These are phyloP conservation scores for Psilocybe sp. DNA, from an alignment of 768 basidiomycete species.

Conservation along the genomic window DNA sequence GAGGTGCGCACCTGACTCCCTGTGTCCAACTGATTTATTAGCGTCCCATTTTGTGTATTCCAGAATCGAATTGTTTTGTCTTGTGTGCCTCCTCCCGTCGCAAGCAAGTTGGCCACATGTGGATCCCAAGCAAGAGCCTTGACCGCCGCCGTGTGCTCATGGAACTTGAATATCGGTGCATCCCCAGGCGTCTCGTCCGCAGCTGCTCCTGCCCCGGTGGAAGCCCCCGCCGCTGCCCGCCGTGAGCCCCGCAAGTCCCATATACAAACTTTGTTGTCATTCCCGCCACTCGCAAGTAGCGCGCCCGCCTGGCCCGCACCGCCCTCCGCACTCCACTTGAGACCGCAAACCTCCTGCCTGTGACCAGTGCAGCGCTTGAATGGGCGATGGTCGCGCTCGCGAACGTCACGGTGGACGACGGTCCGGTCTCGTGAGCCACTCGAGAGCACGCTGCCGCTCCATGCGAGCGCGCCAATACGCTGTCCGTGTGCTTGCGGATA, in stretches of 20 bases:
- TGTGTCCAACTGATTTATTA: conserved; percentile 88
- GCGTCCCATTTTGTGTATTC: conserved; percentile 85
- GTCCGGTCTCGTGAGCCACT: conserved; percentile 90
- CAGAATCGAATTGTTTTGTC: conserved; percentile 98
- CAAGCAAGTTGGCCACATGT: conserved; percentile 85
- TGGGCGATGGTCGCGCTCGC: conserved; percentile 62
- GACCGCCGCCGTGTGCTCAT: conserved; percentile 95
- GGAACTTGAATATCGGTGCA: conserved; percentile 88
- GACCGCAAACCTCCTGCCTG: conserved; percentile 92
- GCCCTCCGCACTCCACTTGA: conserved; percentile 78
- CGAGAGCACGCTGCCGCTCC: conserved; percentile 85
- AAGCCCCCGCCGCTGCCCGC: conserved; percentile 30
- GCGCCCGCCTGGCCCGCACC: conserved; percentile 36
- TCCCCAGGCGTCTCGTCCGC: conserved; percentile 39
- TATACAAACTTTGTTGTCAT: conserved; percentile 98
- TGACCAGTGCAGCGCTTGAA: conserved; percentile 74
- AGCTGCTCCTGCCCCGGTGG: conserved; percentile 19
- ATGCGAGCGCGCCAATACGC: conserved; percentile 91
- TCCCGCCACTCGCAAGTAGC: conserved; percentile 88
- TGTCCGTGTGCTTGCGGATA: conserved; percentile 84
- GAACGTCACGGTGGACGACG: conserved; percentile 91
- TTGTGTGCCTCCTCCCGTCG: conserved; percentile 97
- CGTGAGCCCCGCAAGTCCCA: conserved; percentile 84
- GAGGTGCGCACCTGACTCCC: conserved; percentile 79
- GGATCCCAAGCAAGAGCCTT: conserved; percentile 99